Conservation (phyloP, 106 monocot genomes). For the Gastrodia elata region DNA sequence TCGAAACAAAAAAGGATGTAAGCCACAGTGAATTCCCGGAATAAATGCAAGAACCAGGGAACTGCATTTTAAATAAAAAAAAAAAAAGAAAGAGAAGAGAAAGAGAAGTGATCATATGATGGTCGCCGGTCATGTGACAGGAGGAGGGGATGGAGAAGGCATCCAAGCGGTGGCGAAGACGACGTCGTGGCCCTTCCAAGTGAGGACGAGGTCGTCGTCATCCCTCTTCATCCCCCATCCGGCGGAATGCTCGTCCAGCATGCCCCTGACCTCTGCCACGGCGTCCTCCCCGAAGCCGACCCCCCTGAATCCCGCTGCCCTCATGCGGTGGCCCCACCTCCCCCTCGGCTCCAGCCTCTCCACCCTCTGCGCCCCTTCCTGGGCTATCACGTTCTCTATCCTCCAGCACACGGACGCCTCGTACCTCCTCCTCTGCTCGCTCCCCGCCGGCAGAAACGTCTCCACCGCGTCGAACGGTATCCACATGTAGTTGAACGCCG, state of each 20-base stretch:
- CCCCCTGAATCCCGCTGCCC: constrained; percentile 12
- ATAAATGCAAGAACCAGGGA: background rate
- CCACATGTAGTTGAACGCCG: constrained; percentile 57
- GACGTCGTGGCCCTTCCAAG: constrained; percentile 63
- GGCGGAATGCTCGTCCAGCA: constrained; percentile 47
- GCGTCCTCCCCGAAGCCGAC: constrained; percentile 31
- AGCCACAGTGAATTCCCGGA: background rate
- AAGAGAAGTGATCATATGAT: background rate
- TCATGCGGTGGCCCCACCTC: constrained; percentile 23
- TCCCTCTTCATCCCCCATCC: constrained; percentile 70
- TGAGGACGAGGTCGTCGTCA: constrained; percentile 48
- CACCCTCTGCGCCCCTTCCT: constrained; percentile 26
- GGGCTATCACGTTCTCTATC: constrained; percentile 54
- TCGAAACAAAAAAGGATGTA: background rate
- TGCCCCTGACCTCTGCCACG: constrained; percentile 27
- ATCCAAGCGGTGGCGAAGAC: constrained; percentile 49
- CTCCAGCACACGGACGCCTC: constrained; percentile 50
- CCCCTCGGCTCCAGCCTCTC: constrained; percentile 39
- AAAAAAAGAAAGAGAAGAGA: background rate
- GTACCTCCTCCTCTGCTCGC: constrained; percentile 29
- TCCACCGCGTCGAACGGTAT: constrained; percentile 60
- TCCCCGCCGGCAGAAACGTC: constrained; percentile 40
- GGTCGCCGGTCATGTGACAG: too few species aligned
- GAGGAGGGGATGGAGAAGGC: constrained; percentile 4
- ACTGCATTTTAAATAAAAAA: background rate